Conservation (phyloP, 352 stramenopile species). For the Phytophthora parvispora region DNA sequence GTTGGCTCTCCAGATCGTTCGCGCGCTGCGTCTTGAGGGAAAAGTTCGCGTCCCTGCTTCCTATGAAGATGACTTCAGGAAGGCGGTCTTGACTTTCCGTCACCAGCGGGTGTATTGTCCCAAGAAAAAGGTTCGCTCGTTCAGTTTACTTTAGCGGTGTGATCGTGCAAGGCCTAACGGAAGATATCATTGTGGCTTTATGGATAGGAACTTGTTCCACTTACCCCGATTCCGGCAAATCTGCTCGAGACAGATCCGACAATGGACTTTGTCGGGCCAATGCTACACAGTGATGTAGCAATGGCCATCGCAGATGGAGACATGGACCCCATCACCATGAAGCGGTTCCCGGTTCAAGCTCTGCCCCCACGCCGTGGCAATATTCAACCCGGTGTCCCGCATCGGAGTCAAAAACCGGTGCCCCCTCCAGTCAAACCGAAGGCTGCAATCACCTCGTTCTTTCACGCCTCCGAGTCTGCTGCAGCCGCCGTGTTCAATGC, state of each 20-base stretch:
- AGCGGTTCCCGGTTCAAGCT: constrained; percentile 39
- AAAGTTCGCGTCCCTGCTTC: constrained; percentile 60
- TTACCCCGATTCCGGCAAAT: constrained; percentile 62
- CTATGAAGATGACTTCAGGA: constrained; percentile 76
- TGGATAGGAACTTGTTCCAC: constrained; percentile 66
- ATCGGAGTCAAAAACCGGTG: not conserved
- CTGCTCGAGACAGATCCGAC: constrained; percentile 30
- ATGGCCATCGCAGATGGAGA: constrained; percentile 71
- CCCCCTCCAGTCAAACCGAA: constrained; percentile 11
- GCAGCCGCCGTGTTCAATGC: constrained; percentile 24
- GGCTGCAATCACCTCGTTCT: constrained; percentile 29
- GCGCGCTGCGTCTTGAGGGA: constrained; percentile 68
- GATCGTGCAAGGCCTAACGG: not conserved
- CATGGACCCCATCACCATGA: constrained; percentile 79
- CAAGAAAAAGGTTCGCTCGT: constrained; percentile 44
- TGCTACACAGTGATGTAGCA: constrained; percentile 55
- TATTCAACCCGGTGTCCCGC: constrained; percentile 3
- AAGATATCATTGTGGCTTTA: not conserved
- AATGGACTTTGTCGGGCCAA: constrained; percentile 78
- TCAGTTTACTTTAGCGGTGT: not conserved
- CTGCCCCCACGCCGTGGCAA: not conserved
- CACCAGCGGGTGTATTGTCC: constrained; percentile 83
- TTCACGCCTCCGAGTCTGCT: constrained; percentile 27
- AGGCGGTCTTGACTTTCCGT: constrained; percentile 71
- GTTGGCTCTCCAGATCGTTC: constrained; percentile 55